A percentile compares a stretch with the other conserved stretches of the same genome.
Evolutionary conservation across 1,139 yeast genomes (phyloP).

Genomic region (Tardiomyces depauwii): DNA sequence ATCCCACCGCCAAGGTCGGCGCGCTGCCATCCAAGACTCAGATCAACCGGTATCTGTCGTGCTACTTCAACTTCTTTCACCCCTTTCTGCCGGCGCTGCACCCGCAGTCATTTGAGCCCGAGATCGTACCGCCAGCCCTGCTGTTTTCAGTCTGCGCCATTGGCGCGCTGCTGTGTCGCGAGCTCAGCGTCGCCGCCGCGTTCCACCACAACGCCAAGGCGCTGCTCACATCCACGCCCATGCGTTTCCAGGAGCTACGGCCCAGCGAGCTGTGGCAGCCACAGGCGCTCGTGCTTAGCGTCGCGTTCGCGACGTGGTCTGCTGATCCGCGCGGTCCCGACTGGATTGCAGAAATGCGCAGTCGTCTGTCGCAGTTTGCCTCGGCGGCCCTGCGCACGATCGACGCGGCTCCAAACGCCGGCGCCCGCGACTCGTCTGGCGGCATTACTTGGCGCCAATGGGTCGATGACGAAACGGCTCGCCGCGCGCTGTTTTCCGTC

Average conservation of each 20-base stretch:
- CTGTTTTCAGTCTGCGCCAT: conserved; percentile 25
- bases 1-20: not conserved
- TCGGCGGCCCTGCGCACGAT: conserved; percentile 10
- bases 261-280: conserved; percentile 10
- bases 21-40: conserved; percentile 6
- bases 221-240: conserved; percentile 9
- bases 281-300: conserved; percentile 20
- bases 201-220: conserved; percentile 13
- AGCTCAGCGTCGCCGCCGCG: conserved; percentile 18
- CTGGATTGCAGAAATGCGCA: conserved; percentile 17
- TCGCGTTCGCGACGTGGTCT: conserved; percentile 22
- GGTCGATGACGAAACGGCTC: conserved; percentile 21
- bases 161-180: conserved; percentile 25
- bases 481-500: conserved; percentile 23
- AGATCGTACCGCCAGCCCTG: conserved; percentile 20
- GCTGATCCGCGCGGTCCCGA: conserved; percentile 24
- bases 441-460: conserved; percentile 16
- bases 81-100: conserved; percentile 27
- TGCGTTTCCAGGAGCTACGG: conserved; percentile 12
- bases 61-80: conserved; percentile 25
- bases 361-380: conserved; percentile 14
- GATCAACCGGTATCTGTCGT: conserved; percentile 21
- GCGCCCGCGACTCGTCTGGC: not conserved
- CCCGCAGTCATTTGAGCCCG: conserved; percentile 22
- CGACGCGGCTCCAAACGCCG: conserved; percentile 1